Evolutionary conservation across 2,329 filamentous ascomycete species (phyloP), one percentile per base, ranked within the genome.

Genomic region (Pseudogymnoascus sp.): DNA sequence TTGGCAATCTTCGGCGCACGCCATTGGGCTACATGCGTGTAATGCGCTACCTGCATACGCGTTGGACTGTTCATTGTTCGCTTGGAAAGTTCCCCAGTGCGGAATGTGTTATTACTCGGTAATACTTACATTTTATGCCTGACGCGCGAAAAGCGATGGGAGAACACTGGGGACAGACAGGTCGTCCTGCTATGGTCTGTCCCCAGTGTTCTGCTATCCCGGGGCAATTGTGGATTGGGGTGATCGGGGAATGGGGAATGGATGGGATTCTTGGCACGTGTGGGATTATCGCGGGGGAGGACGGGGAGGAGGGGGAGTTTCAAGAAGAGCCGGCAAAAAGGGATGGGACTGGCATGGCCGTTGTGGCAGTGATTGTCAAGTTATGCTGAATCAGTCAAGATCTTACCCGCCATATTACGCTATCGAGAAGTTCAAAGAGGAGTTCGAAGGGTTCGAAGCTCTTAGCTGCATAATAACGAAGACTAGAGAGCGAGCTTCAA

Each of bases 251-350:
- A 51, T 51, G 23, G 14, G 45, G 23, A 4, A 54, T 31, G 4
- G 51, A 19, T 31, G 28, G n/a, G 48, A 31, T 4, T 31, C 51
- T 57, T 34, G 48, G 48, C 48, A 34, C 25, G n/a, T 57, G 51
- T 57, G 25, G 28, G 51, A 57, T 57, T 57, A 57, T 34, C 51
- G 48, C n/a, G 48, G 48, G 48, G 48, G 25, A 54, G n/a, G 25
- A 54, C 25, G 25, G 48, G 45, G 11, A 21, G 6, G 10, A 37
- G 3, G 14, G 8, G 21, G 37, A 23, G 37, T 62, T 62, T 48
- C 43, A 28, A 62, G n/a, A 25, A 21, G 25, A 43, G 43, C 60
- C 37, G 25, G 48, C 48, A 31, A 54, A 54, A 54, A 54, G 25
- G 4, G 25, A 31, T 54, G 48, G 48, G 14, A 54, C 48, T 54